These are phyloP conservation scores for Blumeriella jaapii DNA, from an alignment of 2,329 filamentous ascomycete genomes.

Conservation along the genomic window DNA sequence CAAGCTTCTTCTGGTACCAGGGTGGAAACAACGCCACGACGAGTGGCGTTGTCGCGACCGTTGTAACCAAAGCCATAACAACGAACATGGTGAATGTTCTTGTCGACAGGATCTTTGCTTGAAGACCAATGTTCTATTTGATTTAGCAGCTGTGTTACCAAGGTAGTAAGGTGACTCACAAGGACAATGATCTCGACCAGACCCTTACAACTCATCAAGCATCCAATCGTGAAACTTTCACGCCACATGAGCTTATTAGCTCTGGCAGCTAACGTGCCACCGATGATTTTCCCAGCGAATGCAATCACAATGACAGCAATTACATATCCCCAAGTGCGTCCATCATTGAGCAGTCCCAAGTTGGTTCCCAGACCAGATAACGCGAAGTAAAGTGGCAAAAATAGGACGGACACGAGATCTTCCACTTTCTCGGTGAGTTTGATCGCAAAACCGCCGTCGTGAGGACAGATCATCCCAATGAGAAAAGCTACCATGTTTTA, in stretches of 20 bases:
- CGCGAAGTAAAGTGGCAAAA: constrained; percentile 87
- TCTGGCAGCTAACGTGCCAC: constrained; percentile 68
- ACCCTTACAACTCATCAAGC: constrained; percentile 93
- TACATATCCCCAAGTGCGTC: constrained; percentile 83
- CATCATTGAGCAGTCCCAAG: constrained; percentile 69
- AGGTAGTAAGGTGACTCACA: constrained; percentile 38
- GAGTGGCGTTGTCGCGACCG: constrained; percentile 71
- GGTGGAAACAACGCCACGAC: constrained; percentile 64
- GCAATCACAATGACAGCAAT: constrained; percentile 71
- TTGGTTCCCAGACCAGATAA: constrained; percentile 84
- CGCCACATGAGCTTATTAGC: constrained; percentile 74
- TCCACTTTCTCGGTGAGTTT: constrained; percentile 90
- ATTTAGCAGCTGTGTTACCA: constrained; percentile 1
- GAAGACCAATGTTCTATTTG: constrained; percentile 61
- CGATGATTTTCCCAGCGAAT: constrained; percentile 74
- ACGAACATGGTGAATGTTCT: constrained; percentile 90
- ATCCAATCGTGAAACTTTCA: constrained; percentile 78
- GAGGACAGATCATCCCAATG: constrained; percentile 78
- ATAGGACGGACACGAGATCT: constrained; percentile 73
- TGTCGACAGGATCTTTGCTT: constrained; percentile 69
- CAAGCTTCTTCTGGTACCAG: constrained; percentile 64
- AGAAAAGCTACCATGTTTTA: constrained; percentile 52
- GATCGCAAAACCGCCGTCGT: constrained; percentile 82
- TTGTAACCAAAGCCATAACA: constrained; percentile 84
- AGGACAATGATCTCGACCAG: constrained; percentile 91